phyloP scores from a whole-genome alignment of 2,329 filamentous ascomycete species.

The Proliferodiscus dingleyae region DNA sequence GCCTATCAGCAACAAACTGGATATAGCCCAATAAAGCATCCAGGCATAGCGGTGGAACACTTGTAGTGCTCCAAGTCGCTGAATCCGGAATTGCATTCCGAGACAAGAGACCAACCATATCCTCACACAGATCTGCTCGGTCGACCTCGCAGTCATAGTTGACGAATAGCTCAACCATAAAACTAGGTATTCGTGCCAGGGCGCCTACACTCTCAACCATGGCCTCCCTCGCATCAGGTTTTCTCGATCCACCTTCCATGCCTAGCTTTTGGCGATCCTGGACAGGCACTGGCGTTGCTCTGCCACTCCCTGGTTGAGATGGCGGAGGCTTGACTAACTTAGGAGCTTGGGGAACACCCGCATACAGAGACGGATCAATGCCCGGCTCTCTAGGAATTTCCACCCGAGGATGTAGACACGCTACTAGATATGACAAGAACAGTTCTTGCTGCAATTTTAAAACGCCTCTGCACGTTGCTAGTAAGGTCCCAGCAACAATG shows the following conservation, averaged over 20 bases:
- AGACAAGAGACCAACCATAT: conserved; percentile 87
- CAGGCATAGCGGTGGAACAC: conserved; percentile 89
- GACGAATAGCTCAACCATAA: conserved; percentile 91
- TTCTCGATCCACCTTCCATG: conserved; percentile 83
- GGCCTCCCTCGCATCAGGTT: conserved; percentile 91
- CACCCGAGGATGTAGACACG: conserved; percentile 88
- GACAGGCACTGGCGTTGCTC: conserved; percentile 83
- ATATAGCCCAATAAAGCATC: conserved; percentile 88
- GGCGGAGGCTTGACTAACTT: conserved; percentile 77
- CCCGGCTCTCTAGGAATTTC: conserved; percentile 87
- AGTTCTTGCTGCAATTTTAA: conserved; percentile 95
- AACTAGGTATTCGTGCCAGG: conserved; percentile 85
- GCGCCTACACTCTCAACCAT: conserved; percentile 98
- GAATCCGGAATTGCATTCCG: conserved; percentile 95
- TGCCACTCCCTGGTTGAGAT: conserved; percentile 71
- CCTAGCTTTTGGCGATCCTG: conserved; percentile 91
- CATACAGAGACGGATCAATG: conserved; percentile 87
- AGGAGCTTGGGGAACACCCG: conserved; percentile 86
- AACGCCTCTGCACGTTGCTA: conserved; percentile 85
- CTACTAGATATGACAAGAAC: conserved; percentile 89
- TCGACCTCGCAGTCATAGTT: conserved; percentile 98
- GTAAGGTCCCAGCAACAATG: conserved; percentile 81
- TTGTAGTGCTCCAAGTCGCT: conserved; percentile 97
- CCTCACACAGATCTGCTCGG: conserved; percentile 85
- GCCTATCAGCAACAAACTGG: conserved; percentile 82